Evolutionary conservation across 192 early-diverging fungal genomes (phyloP).

Genomic region (Phycomyces blakesleeanus): DNA sequence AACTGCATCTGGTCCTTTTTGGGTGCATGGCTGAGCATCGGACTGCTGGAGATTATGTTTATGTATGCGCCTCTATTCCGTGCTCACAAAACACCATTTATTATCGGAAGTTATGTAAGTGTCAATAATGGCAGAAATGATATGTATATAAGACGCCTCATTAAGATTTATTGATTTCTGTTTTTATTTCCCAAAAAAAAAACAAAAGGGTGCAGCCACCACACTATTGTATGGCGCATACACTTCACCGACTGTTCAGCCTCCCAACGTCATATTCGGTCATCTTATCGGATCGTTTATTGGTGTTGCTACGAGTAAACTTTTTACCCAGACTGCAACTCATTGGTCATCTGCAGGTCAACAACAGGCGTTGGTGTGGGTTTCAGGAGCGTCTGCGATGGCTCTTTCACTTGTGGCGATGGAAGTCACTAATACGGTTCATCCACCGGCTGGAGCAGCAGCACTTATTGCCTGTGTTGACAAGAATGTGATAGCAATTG

Average conservation of each 20-base stretch:
- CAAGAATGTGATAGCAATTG: slow-evolving; percentile 32
- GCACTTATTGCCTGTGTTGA: slow-evolving; percentile 47
- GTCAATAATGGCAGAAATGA: too few species aligned
- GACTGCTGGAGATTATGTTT: slow-evolving; percentile 21
- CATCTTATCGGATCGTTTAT: slow-evolving; percentile 43
- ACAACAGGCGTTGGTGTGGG: slow-evolving; percentile 40
- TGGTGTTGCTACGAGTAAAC: slow-evolving; percentile 39
- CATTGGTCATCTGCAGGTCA: slow-evolving; percentile 27
- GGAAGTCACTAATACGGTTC: slow-evolving; percentile 51
- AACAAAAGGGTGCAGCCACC: slow-evolving; percentile 52
- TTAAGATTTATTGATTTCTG: too few species aligned
- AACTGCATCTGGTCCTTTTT: slow-evolving; percentile 26
- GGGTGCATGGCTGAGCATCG: slow-evolving; percentile 25
- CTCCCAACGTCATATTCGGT: slow-evolving; percentile 44
- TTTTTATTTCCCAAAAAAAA: too few species aligned
- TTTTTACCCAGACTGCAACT: slow-evolving; percentile 35
- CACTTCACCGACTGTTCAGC: slow-evolving; percentile 57
- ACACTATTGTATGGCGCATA: slow-evolving; percentile 57
- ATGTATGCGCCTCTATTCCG: slow-evolving; percentile 11
- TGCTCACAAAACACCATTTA: slow-evolving; percentile 16
- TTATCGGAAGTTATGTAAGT: slow-evolving; percentile 34
- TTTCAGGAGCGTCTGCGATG: slow-evolving; percentile 46
- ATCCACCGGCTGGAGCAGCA: slow-evolving; percentile 52
- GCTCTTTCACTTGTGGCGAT: slow-evolving; percentile 43
- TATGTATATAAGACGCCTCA: too few species aligned